Conservation (phyloP, 2,329 filamentous ascomycete genomes). For the Penicillium brasilianum region DNA sequence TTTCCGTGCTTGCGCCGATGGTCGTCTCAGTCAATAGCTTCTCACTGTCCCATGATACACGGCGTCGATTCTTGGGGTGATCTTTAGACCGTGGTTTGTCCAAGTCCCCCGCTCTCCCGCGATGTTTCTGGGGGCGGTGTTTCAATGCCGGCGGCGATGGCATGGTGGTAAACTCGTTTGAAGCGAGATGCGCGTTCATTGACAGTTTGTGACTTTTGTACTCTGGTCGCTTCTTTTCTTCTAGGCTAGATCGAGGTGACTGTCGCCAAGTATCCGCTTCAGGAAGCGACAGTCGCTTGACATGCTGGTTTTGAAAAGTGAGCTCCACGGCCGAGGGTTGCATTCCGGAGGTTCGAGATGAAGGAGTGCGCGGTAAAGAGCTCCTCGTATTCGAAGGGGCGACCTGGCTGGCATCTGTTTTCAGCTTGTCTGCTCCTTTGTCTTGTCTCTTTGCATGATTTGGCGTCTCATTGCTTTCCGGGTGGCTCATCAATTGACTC, state of each 20-base stretch:
- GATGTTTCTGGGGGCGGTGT: slow-evolving; percentile 48
- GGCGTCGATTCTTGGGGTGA: slow-evolving; percentile 37
- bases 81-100: slow-evolving; percentile 26
- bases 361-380: slow-evolving; percentile 36
- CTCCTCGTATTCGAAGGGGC: slow-evolving; percentile 14
- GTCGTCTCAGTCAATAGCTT: slow-evolving; percentile 39
- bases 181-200: slow-evolving; percentile 37
- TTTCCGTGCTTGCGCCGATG: slow-evolving; percentile 17
- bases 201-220: slow-evolving; percentile 40
- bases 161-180: slow-evolving; percentile 35
- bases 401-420: slow-evolving; percentile 14
- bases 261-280: slow-evolving; percentile 46
- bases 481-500: slow-evolving; percentile 4
- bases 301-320: slow-evolving; percentile 44
- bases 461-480: not conserved
- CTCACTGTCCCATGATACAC: slow-evolving; percentile 47
- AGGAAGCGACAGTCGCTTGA: slow-evolving; percentile 47
- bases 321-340: slow-evolving; percentile 44
- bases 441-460: slow-evolving; percentile 12
- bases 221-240: slow-evolving; percentile 40
- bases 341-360: slow-evolving; percentile 31
- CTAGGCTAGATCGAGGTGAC: slow-evolving; percentile 36
- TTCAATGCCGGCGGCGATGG: slow-evolving; percentile 48
- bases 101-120: slow-evolving; percentile 36
- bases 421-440: slow-evolving; percentile 12